Evolutionary conservation across 1,139 yeast genomes (phyloP).

Genomic region (Debaryomycetaceae sp.): DNA sequence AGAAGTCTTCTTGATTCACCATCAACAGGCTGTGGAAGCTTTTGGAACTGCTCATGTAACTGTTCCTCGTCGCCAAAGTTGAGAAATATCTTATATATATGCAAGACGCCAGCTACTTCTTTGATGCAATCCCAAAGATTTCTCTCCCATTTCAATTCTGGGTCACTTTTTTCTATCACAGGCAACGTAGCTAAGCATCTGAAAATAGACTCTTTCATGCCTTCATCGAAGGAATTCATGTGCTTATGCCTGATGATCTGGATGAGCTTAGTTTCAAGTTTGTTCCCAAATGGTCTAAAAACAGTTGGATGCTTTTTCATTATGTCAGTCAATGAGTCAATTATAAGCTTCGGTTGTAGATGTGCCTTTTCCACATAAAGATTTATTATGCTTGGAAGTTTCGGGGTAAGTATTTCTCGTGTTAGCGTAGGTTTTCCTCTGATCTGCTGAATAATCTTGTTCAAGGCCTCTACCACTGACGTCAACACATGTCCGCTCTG

Average conservation of each 20-base stretch:
- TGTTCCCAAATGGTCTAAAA: conserved; percentile 72
- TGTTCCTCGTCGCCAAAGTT: conserved; percentile 55
- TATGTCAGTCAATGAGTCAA: conserved; percentile 49
- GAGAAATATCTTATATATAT: conserved; percentile 55
- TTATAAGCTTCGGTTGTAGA: conserved; percentile 34
- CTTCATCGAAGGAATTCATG: conserved; percentile 28
- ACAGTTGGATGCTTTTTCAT: conserved; percentile 69
- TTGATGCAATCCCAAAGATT: conserved; percentile 31
- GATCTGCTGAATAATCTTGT: conserved; percentile 50
- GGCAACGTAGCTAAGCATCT: conserved; percentile 60
- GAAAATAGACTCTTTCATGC: conserved; percentile 41
- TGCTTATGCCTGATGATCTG: conserved; percentile 25
- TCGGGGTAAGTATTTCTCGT: conserved; percentile 81
- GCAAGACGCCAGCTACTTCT: conserved; percentile 52
- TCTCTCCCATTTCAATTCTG: conserved; percentile 47
- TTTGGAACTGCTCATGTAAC: conserved; percentile 27
- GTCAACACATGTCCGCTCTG: conserved; percentile 39
- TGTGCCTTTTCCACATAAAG: conserved; percentile 47
- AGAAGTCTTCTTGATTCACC: conserved; percentile 27
- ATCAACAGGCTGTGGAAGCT: conserved; percentile 25
- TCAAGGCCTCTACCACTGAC: conserved; percentile 48
- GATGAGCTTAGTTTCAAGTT: conserved; percentile 48
- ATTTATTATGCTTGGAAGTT: conserved; percentile 59
- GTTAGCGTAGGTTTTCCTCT: conserved; percentile 82
- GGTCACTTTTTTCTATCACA: conserved; percentile 49